These are phyloP conservation scores for Taiozyma onychis DNA, from an alignment of 1,139 yeast species.

Conservation along the genomic window DNA sequence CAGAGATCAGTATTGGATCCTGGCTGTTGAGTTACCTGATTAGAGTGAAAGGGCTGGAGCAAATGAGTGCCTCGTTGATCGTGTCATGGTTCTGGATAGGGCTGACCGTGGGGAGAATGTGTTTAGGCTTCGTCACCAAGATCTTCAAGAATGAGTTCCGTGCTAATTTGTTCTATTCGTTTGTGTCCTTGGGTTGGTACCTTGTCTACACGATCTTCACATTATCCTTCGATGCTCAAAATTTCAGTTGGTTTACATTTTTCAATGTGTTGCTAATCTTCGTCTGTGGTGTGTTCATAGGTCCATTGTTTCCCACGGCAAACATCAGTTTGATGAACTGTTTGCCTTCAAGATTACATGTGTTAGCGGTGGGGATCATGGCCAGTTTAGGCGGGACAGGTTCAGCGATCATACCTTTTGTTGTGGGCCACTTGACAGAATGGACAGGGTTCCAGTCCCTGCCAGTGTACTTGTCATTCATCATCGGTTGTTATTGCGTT, in stretches of 20 bases:
- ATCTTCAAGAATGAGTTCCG: constrained; percentile 42
- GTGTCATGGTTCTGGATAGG: constrained; percentile 66
- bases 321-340: constrained; percentile 59
- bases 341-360: constrained; percentile 56
- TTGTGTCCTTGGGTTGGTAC: constrained; percentile 19
- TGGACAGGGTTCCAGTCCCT: constrained; percentile 24
- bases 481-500: constrained; percentile 24
- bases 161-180: constrained; percentile 40
- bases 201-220: constrained; percentile 19
- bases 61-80: constrained; percentile 47
- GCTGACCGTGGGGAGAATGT: constrained; percentile 54
- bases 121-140: constrained; percentile 54
- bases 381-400: constrained; percentile 82
- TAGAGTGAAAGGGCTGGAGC: constrained; percentile 41
- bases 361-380: constrained; percentile 67
- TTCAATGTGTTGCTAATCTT: constrained; percentile 40
- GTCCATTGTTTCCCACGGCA: constrained; percentile 79
- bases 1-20: constrained; percentile 63
- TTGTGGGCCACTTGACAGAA: constrained; percentile 44
- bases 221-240: constrained; percentile 8
- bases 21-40: constrained; percentile 60
- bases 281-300: constrained; percentile 60
- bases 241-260: constrained; percentile 5
- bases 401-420: constrained; percentile 65
- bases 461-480: constrained; percentile 24